Percentiles rank a stretch among this genome's conserved stretches.
phyloP scores from a whole-genome alignment of 768 basidiomycete genomes.

The Serendipita sp. region DNA sequence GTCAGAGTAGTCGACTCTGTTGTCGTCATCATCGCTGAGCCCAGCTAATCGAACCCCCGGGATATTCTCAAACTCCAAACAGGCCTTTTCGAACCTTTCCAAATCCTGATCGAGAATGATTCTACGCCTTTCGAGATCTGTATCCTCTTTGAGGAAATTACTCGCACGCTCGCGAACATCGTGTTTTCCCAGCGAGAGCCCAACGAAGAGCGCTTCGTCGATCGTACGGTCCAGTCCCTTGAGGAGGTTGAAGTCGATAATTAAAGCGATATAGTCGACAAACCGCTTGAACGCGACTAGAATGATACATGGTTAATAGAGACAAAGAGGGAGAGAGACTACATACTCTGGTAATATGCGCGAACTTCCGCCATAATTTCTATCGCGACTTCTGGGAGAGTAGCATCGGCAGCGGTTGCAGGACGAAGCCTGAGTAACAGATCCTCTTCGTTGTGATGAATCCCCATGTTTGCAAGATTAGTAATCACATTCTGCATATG shows the following conservation, averaged over 20 bases:
- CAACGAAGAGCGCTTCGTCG: conserved; percentile 28
- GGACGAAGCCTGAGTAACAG: conserved; percentile 38
- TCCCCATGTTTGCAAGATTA: conserved; percentile 15
- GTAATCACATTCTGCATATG: not conserved
- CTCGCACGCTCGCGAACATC: not conserved
- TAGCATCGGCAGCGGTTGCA: conserved; percentile 19
- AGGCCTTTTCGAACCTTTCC: not conserved
- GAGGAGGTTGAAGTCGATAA: conserved; percentile 41
- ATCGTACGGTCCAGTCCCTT: conserved; percentile 34
- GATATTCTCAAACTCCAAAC: not conserved
- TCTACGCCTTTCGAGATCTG: not conserved
- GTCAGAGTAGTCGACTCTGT: no score
- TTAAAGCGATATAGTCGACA: conserved; percentile 38
- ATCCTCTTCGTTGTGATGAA: conserved; percentile 23
- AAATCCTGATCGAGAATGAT: not conserved
- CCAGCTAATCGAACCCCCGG: not conserved
- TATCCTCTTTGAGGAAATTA: not conserved
- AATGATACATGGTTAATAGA: not conserved
- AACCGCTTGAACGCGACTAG: conserved; percentile 47
- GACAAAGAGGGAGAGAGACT: no score
- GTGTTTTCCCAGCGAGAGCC: conserved; percentile 22
- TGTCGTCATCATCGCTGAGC: not conserved
- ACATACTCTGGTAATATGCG: conserved; percentile 35
- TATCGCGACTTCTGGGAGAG: conserved; percentile 26
- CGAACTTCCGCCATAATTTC: conserved; percentile 55